Evolutionary conservation across 257 asterid species (phyloP), one percentile per base, ranked within the genome.

Genomic region (Nicotiana noctiflora): DNA sequence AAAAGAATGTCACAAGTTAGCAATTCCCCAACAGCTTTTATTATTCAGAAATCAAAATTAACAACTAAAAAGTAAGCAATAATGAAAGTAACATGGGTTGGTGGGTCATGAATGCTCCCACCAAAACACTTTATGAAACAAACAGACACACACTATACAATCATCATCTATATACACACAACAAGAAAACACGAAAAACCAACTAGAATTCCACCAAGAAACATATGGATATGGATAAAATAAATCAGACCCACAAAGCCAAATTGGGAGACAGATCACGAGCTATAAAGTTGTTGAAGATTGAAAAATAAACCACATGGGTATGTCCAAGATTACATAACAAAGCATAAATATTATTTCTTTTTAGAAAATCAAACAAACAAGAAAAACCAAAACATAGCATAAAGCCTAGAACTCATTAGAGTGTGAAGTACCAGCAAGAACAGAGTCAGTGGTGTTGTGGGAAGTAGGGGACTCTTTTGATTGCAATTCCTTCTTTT

Each of bases 401-500:
- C 51, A 25, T 0, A 68, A 68, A 3, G 5, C 53, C 75, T 2
- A 59, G 13, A 21, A 60, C 21, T 21, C 70, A 15, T 4, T 76
- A 79, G 57, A 80, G 34, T 80, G 15, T 23, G 52, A 46, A 23
- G 21, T 17, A 75, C 75, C 83, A 79, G 85, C 78, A 37, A 67
- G 83, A 66, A 68, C 83, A 53, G 19, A 83, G 80, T 15, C 57
- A 40, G 12, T 32, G 37, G 37, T 32, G 75, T 76, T 77, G 40
- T 29, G 25, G 81, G 61, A 63, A 32, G 37, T 8, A 25, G 56
- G 76, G 70, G 76, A 67, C 37, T 19, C 31, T 66, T 46, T 21
- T 23, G 32, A 68, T 80, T 91, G 82, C 57, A 23, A 82, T 29
- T 76, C 85, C 88, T 84, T 83, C 92, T 88, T 91, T 81, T 89